Percentiles rank a stretch among this genome's conserved stretches.
These are phyloP conservation scores for Staphylotrichum tortipilum DNA, from an alignment of 495 filamentous ascomycete genomes.

Conservation along the genomic window DNA sequence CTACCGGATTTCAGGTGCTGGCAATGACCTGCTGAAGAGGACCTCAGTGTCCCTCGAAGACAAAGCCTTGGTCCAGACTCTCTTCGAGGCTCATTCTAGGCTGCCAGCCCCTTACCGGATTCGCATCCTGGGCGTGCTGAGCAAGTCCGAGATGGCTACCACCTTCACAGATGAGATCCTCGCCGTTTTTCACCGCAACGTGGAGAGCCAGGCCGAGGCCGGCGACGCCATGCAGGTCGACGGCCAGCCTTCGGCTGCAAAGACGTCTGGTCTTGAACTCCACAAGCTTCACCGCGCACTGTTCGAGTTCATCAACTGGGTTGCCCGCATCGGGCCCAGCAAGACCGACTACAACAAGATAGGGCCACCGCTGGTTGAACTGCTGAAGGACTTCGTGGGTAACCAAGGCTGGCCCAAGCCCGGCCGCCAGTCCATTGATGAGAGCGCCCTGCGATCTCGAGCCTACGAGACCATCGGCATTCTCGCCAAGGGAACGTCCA, in stretches of 20 bases:
- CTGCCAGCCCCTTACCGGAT: constrained; percentile 64
- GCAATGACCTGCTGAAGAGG: constrained; percentile 78
- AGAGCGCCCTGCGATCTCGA: constrained; percentile 58
- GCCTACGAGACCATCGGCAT: constrained; percentile 83
- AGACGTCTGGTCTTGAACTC: constrained; percentile 20
- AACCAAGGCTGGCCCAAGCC: constrained; percentile 76
- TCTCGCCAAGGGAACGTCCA: constrained; percentile 49
- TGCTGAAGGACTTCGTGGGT: constrained; percentile 65
- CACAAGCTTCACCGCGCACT: constrained; percentile 62
- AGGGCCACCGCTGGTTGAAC: constrained; percentile 60
- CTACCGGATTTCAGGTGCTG: constrained; percentile 67
- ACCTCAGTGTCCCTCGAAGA: constrained; percentile 65
- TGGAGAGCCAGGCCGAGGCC: constrained; percentile 16
- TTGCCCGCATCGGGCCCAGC: constrained; percentile 62
- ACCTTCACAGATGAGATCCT: constrained; percentile 56
- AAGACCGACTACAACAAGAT: constrained; percentile 47
- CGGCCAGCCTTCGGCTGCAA: constrained; percentile 18
- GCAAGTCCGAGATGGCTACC: constrained; percentile 63
- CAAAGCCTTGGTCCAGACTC: constrained; percentile 44
- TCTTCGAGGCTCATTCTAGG: constrained; percentile 66
- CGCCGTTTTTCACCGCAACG: constrained; percentile 6
- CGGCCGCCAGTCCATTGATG: constrained; percentile 46
- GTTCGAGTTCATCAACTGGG: constrained; percentile 85
- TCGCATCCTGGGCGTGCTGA: constrained; percentile 62
- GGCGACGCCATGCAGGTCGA: constrained; percentile 20